phyloP scores from a whole-genome alignment of 495 filamentous ascomycete species.

The Lentithecium fluviatile region DNA sequence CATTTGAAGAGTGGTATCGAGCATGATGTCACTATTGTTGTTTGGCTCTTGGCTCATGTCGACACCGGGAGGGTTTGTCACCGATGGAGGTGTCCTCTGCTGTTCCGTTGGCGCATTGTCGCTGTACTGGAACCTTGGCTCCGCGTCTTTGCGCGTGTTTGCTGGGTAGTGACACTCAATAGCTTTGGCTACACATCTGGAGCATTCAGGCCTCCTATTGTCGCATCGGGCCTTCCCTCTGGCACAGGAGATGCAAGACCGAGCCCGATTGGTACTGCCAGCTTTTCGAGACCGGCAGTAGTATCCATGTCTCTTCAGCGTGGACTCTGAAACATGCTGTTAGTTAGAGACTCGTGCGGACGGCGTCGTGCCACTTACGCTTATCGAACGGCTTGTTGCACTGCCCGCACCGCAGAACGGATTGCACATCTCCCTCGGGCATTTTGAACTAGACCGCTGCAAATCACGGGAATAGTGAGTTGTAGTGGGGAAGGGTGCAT shows the following conservation, averaged over 20 bases:
- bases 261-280: slow-evolving; percentile 35
- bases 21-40: slow-evolving; percentile 1
- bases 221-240: slow-evolving; percentile 48
- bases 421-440: slow-evolving; percentile 37
- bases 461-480: slow-evolving; percentile 27
- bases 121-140: too few relatives aligned
- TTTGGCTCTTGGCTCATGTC: slow-evolving; percentile 8
- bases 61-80: slow-evolving; percentile 8
- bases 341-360: slow-evolving; percentile 30
- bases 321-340: slow-evolving; percentile 40
- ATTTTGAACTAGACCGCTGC: slow-evolving; percentile 34
- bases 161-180: slow-evolving; percentile 46
- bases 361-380: slow-evolving; percentile 38
- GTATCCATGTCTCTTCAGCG: slow-evolving; percentile 52
- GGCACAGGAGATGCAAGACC: slow-evolving; percentile 49
- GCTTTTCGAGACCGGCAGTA: slow-evolving; percentile 49
- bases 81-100: not conserved
- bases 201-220: slow-evolving; percentile 45
- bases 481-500: too few relatives aligned
- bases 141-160: slow-evolving; percentile 21
- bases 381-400: slow-evolving; percentile 51
- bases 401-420: slow-evolving; percentile 43
- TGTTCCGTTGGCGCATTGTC: slow-evolving; percentile 2
- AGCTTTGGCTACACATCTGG: slow-evolving; percentile 45
- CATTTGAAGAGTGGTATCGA: slow-evolving; percentile 21